These are phyloP conservation scores for Babesia sp. DNA, from an alignment of 169 alveolate species.

Conservation along the genomic window DNA sequence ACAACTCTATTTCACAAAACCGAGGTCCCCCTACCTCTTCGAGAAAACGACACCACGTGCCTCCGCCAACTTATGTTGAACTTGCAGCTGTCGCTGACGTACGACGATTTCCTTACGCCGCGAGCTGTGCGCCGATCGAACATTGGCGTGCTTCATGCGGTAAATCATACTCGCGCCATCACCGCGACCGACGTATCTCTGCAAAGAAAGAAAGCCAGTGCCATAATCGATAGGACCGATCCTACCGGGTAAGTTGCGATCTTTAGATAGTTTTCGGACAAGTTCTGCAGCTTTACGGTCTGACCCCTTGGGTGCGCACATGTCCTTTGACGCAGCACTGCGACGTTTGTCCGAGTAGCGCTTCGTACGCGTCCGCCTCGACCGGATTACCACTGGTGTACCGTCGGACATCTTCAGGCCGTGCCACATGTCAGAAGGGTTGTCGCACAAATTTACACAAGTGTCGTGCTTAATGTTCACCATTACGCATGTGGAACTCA, in stretches of 20 bases:
- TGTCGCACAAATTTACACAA: slow-evolving; percentile 74
- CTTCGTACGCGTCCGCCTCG: slow-evolving; percentile 31
- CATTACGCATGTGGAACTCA: slow-evolving; percentile 65
- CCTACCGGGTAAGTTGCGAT: neutral
- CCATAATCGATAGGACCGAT: slow-evolving; percentile 62
- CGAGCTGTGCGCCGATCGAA: slow-evolving; percentile 14
- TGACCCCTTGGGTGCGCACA: neutral
- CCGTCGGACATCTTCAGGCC: slow-evolving; percentile 77
- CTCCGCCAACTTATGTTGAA: slow-evolving; percentile 38
- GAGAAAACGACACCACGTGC: slow-evolving; percentile 22
- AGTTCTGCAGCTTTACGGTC: neutral
- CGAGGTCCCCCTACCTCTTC: slow-evolving; percentile 37
- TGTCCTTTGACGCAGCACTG: neutral
- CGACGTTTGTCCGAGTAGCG: neutral
- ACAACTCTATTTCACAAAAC: slow-evolving; percentile 8
- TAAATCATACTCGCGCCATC: slow-evolving; percentile 44
- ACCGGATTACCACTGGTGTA: slow-evolving; percentile 69
- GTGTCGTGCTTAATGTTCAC: slow-evolving; percentile 63
- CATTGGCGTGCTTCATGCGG: slow-evolving; percentile 18
- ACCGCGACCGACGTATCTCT: slow-evolving; percentile 57
- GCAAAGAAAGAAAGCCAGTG: slow-evolving; percentile 51
- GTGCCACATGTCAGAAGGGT: slow-evolving; percentile 80
- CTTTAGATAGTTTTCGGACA: neutral
- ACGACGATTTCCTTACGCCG: slow-evolving; percentile 30
- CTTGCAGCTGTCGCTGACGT: slow-evolving; percentile 32